Base-by-base conservation (phyloP, 139 green algal species). In the Chlamydomonas incerta region DNA sequence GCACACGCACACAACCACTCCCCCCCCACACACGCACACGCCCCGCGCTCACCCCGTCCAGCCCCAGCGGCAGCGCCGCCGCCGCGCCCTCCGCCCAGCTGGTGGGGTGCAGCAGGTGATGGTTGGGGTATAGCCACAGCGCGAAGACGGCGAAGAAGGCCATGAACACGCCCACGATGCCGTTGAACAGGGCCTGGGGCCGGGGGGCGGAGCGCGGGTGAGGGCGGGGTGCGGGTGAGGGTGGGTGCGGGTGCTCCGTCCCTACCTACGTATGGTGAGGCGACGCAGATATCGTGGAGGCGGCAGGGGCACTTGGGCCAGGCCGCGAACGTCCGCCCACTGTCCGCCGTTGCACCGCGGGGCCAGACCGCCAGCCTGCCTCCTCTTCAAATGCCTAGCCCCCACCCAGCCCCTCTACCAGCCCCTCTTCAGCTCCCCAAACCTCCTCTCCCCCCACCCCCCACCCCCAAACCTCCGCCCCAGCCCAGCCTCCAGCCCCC, bases 121-220 rank as follows among this genome's bases (percentile, higher is more conserved):
- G 93, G 83, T 94, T 93, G 34, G 97, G 96, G 89, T 98, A 98
- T 52, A 98, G 80, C 3, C 95, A 66, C 17, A 94, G 76, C 0
- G 90, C 96, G 91, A 99, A 99, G 20, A 74, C 24, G 8, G 87
- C 90, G 81, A 98, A 98, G 79, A 98, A 98, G 37, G 68, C 60
- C 60, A 98, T 92, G 90, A 99, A 99, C 15, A 72, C 69, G 58
- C 28, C 75, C 17, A 99, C 81, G 66, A 96, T 95, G 86, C 94
- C 85, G 94, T 98, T 98, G 92, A 99, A 99, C 11, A 99, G 89
- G 31, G 80, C 79, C 47, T 90, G 82, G 1, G 95, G 88, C 26
- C 71, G 83, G 66, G 14, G 76, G 28, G 21, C 28, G 71, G 13
- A 10, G 26, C 1, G 34, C 0, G n/a, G 1, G 29, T 41, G 28